These are phyloP conservation scores for Globisporangium uncinulatum DNA, from an alignment of 352 stramenopile species.

Conservation along the genomic window DNA sequence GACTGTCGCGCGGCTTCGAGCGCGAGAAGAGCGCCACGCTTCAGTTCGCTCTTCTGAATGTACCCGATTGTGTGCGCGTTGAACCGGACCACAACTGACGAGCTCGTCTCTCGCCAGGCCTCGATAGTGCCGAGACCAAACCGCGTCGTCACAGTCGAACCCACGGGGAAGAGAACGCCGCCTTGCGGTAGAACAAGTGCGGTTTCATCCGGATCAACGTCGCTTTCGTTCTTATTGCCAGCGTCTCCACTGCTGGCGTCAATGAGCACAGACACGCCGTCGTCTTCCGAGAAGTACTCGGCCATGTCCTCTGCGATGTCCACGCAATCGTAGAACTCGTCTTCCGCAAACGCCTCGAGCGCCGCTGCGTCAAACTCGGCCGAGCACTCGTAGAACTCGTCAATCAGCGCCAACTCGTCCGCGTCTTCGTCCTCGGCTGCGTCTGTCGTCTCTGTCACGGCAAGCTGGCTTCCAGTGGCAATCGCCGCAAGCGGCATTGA, in stretches of 20 bases:
- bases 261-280: conserved; percentile 32
- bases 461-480: background rate
- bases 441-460: background rate
- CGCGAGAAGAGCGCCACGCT: conserved; percentile 45
- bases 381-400: conserved; percentile 82
- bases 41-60: conserved; percentile 61
- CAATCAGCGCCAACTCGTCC: conserved; percentile 39
- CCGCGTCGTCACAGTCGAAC: conserved; percentile 50
- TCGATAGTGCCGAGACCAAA: conserved; percentile 63
- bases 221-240: background rate
- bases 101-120: conserved; percentile 28
- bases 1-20: conserved; percentile 26
- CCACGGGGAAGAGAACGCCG: conserved; percentile 39
- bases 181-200: background rate
- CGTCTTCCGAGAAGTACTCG: conserved; percentile 60
- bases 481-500: background rate
- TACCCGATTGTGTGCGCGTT: conserved; percentile 37
- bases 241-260: conserved; percentile 1
- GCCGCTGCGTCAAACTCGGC: conserved; percentile 46
- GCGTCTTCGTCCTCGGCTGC: background rate
- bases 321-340: conserved; percentile 84
- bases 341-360: conserved; percentile 66
- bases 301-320: conserved; percentile 57
- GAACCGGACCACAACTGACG: conserved; percentile 38
- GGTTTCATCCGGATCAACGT: conserved; percentile 10